phyloP scores from a whole-genome alignment of 1,139 yeast genomes.

The Wickerhamomyces sp. region DNA sequence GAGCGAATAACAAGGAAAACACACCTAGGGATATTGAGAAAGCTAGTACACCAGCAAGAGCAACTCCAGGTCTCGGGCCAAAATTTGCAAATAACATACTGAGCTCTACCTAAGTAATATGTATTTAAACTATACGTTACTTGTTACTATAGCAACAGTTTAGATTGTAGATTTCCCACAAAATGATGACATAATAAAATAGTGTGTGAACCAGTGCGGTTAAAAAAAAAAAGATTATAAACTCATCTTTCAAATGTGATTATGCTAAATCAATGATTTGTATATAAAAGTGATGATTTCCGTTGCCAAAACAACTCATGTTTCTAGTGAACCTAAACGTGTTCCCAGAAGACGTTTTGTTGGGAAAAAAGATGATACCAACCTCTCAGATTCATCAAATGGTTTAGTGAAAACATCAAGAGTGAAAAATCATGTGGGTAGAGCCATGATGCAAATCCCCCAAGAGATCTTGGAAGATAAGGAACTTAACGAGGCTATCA shows the following conservation, averaged over 20 bases:
- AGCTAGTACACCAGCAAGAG: not conserved
- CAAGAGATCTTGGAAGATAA: conserved; percentile 73
- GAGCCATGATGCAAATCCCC: conserved; percentile 89
- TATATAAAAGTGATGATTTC: no score
- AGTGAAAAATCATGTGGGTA: conserved; percentile 29
- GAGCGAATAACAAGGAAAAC: not conserved
- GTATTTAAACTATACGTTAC: not conserved
- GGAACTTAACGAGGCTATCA: conserved; percentile 77
- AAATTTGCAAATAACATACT: conserved; percentile 26
- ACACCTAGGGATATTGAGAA: not conserved
- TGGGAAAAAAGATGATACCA: conserved; percentile 30
- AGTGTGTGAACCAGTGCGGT: not conserved
- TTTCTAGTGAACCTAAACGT: conserved; percentile 11
- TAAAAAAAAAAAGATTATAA: not conserved
- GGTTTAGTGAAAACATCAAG: conserved; percentile 27
- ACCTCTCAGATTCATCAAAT: conserved; percentile 21
- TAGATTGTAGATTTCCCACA: not conserved
- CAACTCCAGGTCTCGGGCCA: conserved; percentile 15
- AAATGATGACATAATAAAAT: not conserved
- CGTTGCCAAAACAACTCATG: not conserved
- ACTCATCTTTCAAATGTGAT: no score
- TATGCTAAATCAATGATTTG: no score
- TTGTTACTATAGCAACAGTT: no score
- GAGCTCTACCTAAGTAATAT: conserved; percentile 15
- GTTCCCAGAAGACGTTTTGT: conserved; percentile 43